Conservation (phyloP, 345 rosid genomes). For the Kandelia obovata region DNA sequence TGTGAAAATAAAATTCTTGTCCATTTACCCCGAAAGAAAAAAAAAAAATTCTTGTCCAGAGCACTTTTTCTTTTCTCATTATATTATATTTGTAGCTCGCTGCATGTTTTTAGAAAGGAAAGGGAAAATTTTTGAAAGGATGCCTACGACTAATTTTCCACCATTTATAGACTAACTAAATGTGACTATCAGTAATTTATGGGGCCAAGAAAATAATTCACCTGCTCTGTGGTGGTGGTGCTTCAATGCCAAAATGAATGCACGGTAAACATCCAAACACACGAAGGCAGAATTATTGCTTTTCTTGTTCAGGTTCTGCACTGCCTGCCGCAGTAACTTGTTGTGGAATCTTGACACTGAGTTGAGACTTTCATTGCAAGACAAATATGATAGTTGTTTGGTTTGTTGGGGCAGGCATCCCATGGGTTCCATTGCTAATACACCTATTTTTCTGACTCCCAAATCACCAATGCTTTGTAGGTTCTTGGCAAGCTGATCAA, state of each 20-base stretch:
- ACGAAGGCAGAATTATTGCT: constrained; percentile 4
- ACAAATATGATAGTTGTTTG: constrained; percentile 7
- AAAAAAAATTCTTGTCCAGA: too few species aligned
- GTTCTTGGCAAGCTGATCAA: constrained; percentile 18
- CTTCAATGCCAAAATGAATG: constrained; percentile 22
- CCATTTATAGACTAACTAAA: too few species aligned
- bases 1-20: too few species aligned
- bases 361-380: constrained; percentile 25
- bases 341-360: constrained; percentile 23
- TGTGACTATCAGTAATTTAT: too few species aligned
- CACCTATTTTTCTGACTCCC: constrained; percentile 28
- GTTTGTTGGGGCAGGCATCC: constrained; percentile 33
- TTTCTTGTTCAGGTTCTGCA: constrained; percentile 22
- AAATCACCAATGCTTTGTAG: constrained; percentile 15
- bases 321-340: constrained; percentile 9
- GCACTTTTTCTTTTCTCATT: too few species aligned
- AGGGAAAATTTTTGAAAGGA: too few species aligned
- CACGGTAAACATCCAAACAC: constrained; percentile 26
- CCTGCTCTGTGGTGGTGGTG: constrained; percentile 6
- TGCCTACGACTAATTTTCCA: too few species aligned
- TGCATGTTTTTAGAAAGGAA: too few species aligned
- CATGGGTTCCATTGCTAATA: constrained; percentile 22
- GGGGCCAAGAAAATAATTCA: background rate
- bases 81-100: too few species aligned
- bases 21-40: too few species aligned